Evolutionary conservation across 345 rosid genomes (phyloP), one percentile per base, ranked within the genome.

Genomic region (Punica granatum): DNA sequence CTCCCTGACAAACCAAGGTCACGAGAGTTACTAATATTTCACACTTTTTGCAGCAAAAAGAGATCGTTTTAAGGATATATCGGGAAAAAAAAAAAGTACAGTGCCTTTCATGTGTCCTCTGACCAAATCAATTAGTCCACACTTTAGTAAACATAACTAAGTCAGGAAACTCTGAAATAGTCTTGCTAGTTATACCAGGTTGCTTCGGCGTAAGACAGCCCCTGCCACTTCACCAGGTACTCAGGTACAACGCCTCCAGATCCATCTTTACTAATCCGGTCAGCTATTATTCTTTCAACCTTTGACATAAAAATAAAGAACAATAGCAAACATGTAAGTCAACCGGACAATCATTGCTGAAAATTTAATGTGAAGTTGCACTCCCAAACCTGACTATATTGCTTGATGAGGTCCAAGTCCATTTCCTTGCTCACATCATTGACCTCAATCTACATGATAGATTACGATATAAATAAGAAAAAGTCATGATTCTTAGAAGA

Each of bases 211-310:
- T 95, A 95, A 70, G 99, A 95, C 63, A 95, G 84, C 65, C 99
- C 99, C 74, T 88, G 96, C 99, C 99, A 95, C 84, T 95, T 95
- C 74, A 95, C 98, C 63, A 95, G 76, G 76, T 95, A 95, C 84
- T 92, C 99, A 7, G 92, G 91, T 74, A 88, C 85, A 69, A 92
- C 85, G 74, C 84, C 83, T 60, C 83, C 96, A 67, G 70, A 80
- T 70, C 75, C 73, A 75, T 90, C 98, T 71, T 84, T 90, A 79
- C 83, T 73, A 59, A 95, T 87, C 70, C 97, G 83, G 80, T 95
- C 98, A 53, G 92, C 74, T 74, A 95, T 83, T 74, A 95, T 66
- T 79, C 99, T 88, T 73, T 95, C 99, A 67, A 90, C 99, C 99
- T 95, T 54, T n/a, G 34, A 28, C 19, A 41, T 56, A 58, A 60